These are phyloP conservation scores for Themeda triandra DNA, from an alignment of 176 grass and related monocot species.

Conservation along the genomic window DNA sequence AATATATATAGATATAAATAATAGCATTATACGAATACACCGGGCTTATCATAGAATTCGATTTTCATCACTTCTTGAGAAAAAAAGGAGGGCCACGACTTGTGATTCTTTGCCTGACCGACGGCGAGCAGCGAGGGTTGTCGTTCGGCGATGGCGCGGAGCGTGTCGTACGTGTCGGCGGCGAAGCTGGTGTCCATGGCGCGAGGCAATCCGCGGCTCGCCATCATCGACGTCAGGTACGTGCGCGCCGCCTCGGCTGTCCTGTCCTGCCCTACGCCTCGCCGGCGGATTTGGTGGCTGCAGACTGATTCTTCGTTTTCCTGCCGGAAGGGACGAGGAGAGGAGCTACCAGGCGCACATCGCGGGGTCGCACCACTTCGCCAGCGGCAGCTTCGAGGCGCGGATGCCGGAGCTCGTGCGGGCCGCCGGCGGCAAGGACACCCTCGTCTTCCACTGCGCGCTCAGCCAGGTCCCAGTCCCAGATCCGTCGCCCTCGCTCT, in stretches of 20 bases:
- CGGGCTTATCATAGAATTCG: too few species aligned
- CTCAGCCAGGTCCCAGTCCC: conserved; percentile 71
- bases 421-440: conserved; percentile 60
- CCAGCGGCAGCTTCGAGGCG: conserved; percentile 69
- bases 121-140: neutral
- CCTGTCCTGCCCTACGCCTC: neutral
- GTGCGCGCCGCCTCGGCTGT: neutral
- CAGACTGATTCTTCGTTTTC: neutral
- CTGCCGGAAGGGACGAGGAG: conserved; percentile 75
- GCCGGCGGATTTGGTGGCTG: neutral
- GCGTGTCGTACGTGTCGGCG: conserved; percentile 61
- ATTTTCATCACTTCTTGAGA: too few species aligned
- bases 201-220: conserved; percentile 41
- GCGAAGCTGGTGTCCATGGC: conserved; percentile 68
- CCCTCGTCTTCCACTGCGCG: conserved; percentile 97
- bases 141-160: conserved; percentile 59
- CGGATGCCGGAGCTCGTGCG: conserved; percentile 56
- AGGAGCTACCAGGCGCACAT: conserved; percentile 79
- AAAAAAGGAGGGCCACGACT: too few species aligned
- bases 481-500: neutral
- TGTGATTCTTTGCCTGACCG: neutral
- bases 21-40: too few species aligned
- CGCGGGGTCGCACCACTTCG: conserved; percentile 72
- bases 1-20: too few species aligned
- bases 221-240: conserved; percentile 81